A percentile compares a stretch with the other conserved stretches of the same genome.
Conservation (phyloP, 768 basidiomycete genomes). For the Tulasnella sp. region DNA sequence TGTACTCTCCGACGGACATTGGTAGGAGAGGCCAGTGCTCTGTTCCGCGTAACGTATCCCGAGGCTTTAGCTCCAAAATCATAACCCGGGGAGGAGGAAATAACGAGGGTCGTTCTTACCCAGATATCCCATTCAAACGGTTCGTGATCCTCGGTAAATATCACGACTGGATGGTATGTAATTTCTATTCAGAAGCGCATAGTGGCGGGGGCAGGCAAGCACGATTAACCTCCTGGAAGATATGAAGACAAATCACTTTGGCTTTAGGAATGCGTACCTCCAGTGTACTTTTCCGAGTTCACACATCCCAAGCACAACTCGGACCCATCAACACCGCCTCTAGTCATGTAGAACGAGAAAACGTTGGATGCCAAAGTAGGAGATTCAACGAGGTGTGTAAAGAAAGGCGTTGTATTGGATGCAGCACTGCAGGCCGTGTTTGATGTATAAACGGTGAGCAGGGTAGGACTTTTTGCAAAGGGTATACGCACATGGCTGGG, state of each 20-base stretch:
- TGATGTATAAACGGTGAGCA: neutral
- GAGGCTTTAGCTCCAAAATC: too few species aligned
- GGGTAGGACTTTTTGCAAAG: neutral
- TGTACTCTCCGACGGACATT: too few species aligned
- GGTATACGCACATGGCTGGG: neutral
- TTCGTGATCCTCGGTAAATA: neutral
- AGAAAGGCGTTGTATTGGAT: neutral
- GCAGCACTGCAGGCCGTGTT: neutral
- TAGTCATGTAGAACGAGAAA: neutral
- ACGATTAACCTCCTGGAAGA: too few species aligned
- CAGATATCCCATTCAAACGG: neutral
- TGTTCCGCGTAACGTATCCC: neutral
- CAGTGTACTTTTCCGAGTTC: conserved; percentile 13
- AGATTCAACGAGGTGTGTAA: neutral
- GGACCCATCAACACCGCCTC: neutral
- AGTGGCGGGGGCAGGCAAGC: too few species aligned
- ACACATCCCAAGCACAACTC: conserved; percentile 4
- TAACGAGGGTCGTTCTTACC: neutral
- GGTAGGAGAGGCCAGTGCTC: neutral
- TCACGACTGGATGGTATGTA: neutral
- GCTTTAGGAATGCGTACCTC: neutral
- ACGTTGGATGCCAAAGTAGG: neutral
- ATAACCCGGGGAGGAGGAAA: neutral
- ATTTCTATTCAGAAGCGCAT: neutral
- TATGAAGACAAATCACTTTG: neutral